Conservation (phyloP, 148 eudicot species). For the Rhododendron mucronatum region DNA sequence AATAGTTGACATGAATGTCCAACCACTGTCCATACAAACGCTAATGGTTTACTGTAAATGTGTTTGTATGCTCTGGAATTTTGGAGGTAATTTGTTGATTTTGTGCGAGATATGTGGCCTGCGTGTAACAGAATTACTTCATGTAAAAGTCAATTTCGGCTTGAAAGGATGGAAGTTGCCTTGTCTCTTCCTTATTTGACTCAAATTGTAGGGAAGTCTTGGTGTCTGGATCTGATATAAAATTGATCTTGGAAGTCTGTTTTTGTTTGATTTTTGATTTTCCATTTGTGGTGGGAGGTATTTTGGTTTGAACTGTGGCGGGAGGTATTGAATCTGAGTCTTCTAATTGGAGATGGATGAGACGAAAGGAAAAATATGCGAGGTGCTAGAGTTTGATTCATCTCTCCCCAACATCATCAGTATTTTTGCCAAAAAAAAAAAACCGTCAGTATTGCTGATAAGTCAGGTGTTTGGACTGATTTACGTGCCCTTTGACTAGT, state of each 20-base stretch:
- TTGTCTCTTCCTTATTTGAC: background rate
- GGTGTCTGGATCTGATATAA: background rate
- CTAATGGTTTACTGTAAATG: background rate
- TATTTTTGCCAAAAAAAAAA: no score
- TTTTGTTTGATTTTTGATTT: background rate
- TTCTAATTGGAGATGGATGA: background rate
- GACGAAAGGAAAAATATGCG: background rate
- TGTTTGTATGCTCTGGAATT: background rate
- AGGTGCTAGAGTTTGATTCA: background rate
- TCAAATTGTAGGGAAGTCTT: background rate
- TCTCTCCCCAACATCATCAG: background rate
- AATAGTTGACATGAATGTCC: background rate
- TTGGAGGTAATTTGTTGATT: background rate
- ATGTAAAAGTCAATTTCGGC: no score
- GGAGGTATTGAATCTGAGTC: background rate
- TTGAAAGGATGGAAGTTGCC: background rate
- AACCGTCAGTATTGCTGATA: no score
- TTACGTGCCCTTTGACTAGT: background rate
- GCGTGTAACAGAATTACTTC: background rate
- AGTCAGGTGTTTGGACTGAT: no score
- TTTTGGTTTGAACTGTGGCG: background rate
- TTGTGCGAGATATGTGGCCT: background rate
- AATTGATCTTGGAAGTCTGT: background rate
- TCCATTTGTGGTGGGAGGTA: background rate
- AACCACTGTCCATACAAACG: background rate